Evolutionary conservation across 805 yeast genomes (phyloP).

Genomic region (Yarrowia alimentaria): DNA sequence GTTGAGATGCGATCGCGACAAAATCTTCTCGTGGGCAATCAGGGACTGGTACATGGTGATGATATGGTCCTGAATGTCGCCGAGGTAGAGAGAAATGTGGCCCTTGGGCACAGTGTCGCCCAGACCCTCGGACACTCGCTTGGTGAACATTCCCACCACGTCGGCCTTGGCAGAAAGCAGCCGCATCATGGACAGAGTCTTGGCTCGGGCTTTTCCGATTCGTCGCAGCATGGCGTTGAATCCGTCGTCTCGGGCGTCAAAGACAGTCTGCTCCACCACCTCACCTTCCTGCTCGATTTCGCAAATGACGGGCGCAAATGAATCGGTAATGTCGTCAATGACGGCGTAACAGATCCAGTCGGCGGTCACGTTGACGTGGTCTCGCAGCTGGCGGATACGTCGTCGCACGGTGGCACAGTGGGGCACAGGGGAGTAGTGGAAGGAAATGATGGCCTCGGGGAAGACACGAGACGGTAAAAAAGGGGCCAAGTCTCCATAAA

Average conservation of each 20-base stretch:
- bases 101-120: slow-evolving; percentile 61
- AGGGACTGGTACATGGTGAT: slow-evolving; percentile 93
- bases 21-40: slow-evolving; percentile 86
- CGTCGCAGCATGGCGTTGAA: slow-evolving; percentile 70
- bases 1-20: slow-evolving; percentile 86
- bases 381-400: slow-evolving; percentile 61
- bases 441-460: slow-evolving; percentile 57
- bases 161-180: slow-evolving; percentile 91
- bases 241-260: slow-evolving; percentile 71
- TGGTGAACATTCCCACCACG: slow-evolving; percentile 93
- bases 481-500: slow-evolving; percentile 64
- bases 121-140: slow-evolving; percentile 80
- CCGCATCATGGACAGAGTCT: slow-evolving; percentile 90
- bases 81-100: slow-evolving; percentile 86
- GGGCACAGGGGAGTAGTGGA: slow-evolving; percentile 57
- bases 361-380: slow-evolving; percentile 57
- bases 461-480: slow-evolving; percentile 63
- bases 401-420: slow-evolving; percentile 63
- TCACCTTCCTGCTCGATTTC: slow-evolving; percentile 63
- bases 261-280: slow-evolving; percentile 75
- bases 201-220: slow-evolving; percentile 86
- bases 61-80: slow-evolving; percentile 96
- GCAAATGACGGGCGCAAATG: slow-evolving; percentile 59
- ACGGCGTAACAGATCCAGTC: slow-evolving; percentile 69
- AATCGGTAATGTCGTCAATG: slow-evolving; percentile 64